phyloP scores from a whole-genome alignment of 2,329 filamentous ascomycete genomes.

The Pseudocercospora musae region DNA sequence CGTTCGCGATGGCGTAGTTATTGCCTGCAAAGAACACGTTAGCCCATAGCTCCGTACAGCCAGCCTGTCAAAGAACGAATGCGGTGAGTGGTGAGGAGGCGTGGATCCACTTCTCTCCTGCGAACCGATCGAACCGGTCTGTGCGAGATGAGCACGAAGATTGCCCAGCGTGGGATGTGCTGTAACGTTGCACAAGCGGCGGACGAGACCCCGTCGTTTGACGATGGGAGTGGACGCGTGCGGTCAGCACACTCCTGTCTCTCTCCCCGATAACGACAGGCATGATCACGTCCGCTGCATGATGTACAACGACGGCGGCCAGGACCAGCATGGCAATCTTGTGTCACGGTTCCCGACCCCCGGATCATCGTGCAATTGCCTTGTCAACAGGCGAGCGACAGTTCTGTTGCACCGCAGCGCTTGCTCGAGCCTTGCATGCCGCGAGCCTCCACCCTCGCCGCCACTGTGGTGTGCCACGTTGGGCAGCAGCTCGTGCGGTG shows the following conservation, averaged over 20 bases:
- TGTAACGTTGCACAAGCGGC: conserved; percentile 23
- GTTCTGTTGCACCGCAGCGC: conserved; percentile 24
- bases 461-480: conserved; percentile 17
- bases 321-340: conserved; percentile 6
- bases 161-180: conserved; percentile 13
- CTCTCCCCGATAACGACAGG: conserved; percentile 2
- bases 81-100: not conserved
- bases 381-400: conserved; percentile 24
- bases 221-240: not conserved
- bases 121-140: conserved; percentile 13
- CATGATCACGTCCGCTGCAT: conserved; percentile 9
- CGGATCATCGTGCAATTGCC: conserved; percentile 10
- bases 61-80: not conserved
- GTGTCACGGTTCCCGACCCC: conserved; percentile 8
- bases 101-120: conserved; percentile 6
- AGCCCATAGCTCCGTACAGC: conserved; percentile 1
- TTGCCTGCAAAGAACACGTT: conserved; percentile 62
- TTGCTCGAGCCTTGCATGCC: conserved; percentile 2
- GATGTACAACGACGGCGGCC: not conserved
- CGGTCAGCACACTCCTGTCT: not conserved
- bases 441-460: conserved; percentile 6
- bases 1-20: conserved; percentile 86
- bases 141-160: conserved; percentile 11
- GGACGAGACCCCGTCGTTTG: conserved; percentile 3
- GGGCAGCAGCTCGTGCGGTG: conserved; percentile 24